A percentile compares a stretch with the other conserved stretches of the same genome.
Conservation (phyloP, 169 alveolate genomes). For the Plasmodium berghei region DNA sequence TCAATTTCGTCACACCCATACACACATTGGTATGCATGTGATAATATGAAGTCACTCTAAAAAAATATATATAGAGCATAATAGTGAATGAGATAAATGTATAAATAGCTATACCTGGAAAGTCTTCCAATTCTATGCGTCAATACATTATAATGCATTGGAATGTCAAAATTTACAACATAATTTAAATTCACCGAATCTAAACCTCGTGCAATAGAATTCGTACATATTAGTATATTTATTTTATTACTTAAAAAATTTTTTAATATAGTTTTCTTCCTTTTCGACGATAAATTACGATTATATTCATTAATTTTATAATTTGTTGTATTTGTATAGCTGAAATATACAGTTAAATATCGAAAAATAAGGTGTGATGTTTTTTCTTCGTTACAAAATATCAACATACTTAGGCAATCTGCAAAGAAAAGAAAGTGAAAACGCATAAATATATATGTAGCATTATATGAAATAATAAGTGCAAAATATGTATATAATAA, state of each 20-base stretch:
- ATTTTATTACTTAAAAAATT: slow-evolving; percentile 21
- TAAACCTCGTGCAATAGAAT: slow-evolving; percentile 94
- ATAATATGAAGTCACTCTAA: background rate
- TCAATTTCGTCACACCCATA: background rate
- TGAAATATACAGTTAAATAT: slow-evolving; percentile 52
- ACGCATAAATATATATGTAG: background rate
- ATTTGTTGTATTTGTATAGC: slow-evolving; percentile 15
- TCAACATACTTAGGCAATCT: slow-evolving; percentile 43
- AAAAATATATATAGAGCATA: background rate
- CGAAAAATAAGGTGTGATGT: slow-evolving; percentile 26
- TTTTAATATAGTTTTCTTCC: slow-evolving; percentile 21
- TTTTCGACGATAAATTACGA: slow-evolving; percentile 14
- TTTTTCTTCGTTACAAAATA: slow-evolving; percentile 38
- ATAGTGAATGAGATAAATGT: background rate
- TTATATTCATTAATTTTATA: slow-evolving; percentile 36
- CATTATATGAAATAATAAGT: background rate
- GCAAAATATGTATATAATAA: background rate
- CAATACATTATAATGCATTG: slow-evolving; percentile 78
- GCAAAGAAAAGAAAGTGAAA: background rate
- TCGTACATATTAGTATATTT: slow-evolving; percentile 92
- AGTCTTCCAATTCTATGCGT: slow-evolving; percentile 70
- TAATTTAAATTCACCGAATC: slow-evolving; percentile 91
- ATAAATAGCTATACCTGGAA: slow-evolving; percentile 25
- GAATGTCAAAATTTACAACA: slow-evolving; percentile 94
- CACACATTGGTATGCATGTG: background rate